A percentile compares a stretch with the other conserved stretches of the same genome.
Evolutionary conservation across 1,284 basidiomycete species (phyloP).

Genomic region (Cystobasidium pallidum): DNA sequence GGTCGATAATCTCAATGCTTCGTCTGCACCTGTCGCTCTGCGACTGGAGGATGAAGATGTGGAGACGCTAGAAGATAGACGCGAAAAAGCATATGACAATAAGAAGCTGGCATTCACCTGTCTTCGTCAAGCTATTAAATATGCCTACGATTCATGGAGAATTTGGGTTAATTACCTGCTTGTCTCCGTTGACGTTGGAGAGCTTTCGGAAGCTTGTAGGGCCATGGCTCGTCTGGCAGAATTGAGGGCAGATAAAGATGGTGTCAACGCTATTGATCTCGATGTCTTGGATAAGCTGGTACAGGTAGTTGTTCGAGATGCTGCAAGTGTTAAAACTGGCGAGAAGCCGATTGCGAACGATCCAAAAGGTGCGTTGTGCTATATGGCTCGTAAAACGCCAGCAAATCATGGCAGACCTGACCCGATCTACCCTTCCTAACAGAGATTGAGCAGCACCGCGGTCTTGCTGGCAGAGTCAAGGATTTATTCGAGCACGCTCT

Average conservation of each 20-base stretch:
- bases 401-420: too few species aligned
- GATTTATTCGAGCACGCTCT: constrained; percentile 74
- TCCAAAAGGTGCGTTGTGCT: constrained; percentile 47
- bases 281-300: constrained; percentile 87
- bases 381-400: too few species aligned
- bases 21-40: constrained; percentile 29
- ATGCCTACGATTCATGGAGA: constrained; percentile 87
- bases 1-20: constrained; percentile 58
- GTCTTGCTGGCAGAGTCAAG: constrained; percentile 66
- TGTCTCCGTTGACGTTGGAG: constrained; percentile 88
- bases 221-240: constrained; percentile 83
- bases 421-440: constrained; percentile 3
- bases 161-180: constrained; percentile 99
- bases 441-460: constrained; percentile 64
- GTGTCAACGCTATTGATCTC: constrained; percentile 70
- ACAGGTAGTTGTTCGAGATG: constrained; percentile 73
- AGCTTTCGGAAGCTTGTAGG: constrained; percentile 82
- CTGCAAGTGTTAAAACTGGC: constrained; percentile 22
- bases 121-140: constrained; percentile 82
- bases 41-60: constrained; percentile 42
- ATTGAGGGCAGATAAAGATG: constrained; percentile 69
- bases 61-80: constrained; percentile 45
- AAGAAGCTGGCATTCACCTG: constrained; percentile 92
- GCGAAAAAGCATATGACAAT: constrained; percentile 45
- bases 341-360: constrained; percentile 26